Conservation (phyloP, 306 rosid genomes). For the Hippophae gyantsensis region DNA sequence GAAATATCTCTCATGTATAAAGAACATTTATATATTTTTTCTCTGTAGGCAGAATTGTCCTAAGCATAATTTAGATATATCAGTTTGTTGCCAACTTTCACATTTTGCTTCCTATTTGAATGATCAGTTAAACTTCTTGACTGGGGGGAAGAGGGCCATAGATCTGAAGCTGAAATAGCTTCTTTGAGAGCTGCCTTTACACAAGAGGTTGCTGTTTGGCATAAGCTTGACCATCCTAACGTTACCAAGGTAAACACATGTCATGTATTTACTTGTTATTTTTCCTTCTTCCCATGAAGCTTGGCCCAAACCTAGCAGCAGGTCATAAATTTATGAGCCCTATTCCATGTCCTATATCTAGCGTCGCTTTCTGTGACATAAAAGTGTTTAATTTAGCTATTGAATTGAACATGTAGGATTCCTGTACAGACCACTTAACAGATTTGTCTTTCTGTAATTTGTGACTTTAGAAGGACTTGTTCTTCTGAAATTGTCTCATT, state of each 20-base stretch:
- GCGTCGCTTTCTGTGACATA: no score
- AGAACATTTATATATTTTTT: not conserved
- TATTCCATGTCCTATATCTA: no score
- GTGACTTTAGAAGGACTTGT: no score
- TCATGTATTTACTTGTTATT: conserved; percentile 3
- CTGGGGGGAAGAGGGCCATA: conserved; percentile 98
- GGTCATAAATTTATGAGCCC: not conserved
- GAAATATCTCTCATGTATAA: no score
- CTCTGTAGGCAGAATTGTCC: not conserved
- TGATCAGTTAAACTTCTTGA: conserved; percentile 80
- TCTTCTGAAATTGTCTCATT: no score
- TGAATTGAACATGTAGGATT: no score
- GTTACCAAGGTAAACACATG: conserved; percentile 71
- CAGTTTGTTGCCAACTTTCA: not conserved
- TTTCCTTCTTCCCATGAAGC: conserved; percentile 14
- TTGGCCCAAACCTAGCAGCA: not conserved
- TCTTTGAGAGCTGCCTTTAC: conserved; percentile 79
- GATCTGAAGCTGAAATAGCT: conserved; percentile 85
- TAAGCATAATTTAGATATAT: no score
- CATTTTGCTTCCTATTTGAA: conserved; percentile 1
- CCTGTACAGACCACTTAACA: no score
- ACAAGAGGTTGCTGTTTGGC: conserved; percentile 99
- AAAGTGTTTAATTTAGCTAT: no score
- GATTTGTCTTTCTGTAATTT: no score
- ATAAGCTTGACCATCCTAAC: conserved; percentile 94